Evolutionary conservation across 345 rosid species (phyloP).

Genomic region (Syzygium aqueum): DNA sequence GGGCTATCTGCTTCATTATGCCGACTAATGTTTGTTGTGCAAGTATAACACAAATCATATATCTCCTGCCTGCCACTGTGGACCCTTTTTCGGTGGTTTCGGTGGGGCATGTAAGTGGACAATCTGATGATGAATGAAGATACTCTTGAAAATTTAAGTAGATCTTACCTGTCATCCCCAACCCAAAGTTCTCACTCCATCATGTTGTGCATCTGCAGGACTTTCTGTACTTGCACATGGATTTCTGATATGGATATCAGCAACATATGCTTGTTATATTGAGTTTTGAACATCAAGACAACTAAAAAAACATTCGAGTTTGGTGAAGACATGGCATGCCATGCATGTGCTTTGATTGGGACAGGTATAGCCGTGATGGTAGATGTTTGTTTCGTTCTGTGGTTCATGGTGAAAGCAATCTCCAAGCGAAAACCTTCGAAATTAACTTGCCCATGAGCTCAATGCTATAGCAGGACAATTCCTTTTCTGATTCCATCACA

Average conservation of each 20-base stretch:
- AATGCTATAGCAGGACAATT: constrained; percentile 22
- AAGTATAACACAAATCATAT: neutral
- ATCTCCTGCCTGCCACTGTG: neutral
- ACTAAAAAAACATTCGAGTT: neutral
- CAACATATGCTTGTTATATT: neutral
- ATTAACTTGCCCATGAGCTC: constrained; percentile 46
- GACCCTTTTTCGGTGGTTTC: neutral
- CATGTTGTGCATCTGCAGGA: neutral
- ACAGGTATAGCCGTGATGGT: constrained; percentile 48
- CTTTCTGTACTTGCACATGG: neutral
- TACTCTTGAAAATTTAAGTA: neutral
- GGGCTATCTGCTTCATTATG: neutral
- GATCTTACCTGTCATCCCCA: neutral
- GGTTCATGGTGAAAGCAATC: constrained; percentile 47
- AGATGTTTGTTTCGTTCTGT: constrained; percentile 68
- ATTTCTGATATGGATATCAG: neutral
- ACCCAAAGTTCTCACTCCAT: neutral
- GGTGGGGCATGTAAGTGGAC: neutral
- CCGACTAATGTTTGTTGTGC: neutral
- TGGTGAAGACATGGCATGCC: neutral
- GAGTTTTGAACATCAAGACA: neutral
- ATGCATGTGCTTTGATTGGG: neutral
- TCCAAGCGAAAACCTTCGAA: constrained; percentile 37
- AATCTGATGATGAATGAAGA: neutral
- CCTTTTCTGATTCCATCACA: neutral